Evolutionary conservation across 2,329 filamentous ascomycete genomes (phyloP), one percentile per base, ranked within the genome.

Genomic region (Gnomoniopsis smithogilvyi): DNA sequence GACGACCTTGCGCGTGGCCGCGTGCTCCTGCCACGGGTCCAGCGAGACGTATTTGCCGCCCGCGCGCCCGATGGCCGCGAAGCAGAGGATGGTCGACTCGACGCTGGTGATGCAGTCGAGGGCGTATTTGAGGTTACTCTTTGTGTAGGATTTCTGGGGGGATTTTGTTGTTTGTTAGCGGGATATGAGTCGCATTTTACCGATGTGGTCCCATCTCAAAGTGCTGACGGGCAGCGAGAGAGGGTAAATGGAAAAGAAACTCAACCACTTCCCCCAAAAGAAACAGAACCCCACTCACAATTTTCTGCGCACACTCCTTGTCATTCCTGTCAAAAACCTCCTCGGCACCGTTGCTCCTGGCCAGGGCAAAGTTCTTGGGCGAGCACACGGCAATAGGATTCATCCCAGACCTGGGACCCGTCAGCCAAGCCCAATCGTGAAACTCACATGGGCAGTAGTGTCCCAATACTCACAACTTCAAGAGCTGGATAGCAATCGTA

Each of bases 281-380:
- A n/a, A n/a, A n/a, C n/a, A n/a, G n/a, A n/a, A n/a, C n/a, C n/a
- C n/a, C n/a, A n/a, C 49, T 51, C 15, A 38, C 49, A 21, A 51
- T 51, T 21, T 51, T 51, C 2, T 11, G 15, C 3, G 30, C 49
- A 21, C 30, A 38, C 2, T 51, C 30, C 33, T 2, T 4, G 2
- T 62, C 62, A 8, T 51, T 56, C 41, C 70, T 78, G 67, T 80
- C 76, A 62, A 78, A 79, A 1, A 64, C 70, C 15, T 66, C 64
- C 8, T 71, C 73, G 0, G 78, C 77, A 17, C 78, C 78, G 51
- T 66, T 74, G 0, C 51, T 59, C 51, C 69, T 65, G 21, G 73
- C 73, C 1, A 79, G 67, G 4, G 68, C 67, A 52, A 71, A 73
- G 63, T 68, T 68, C 6, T 58, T 49, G 2, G 66, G 66, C 6